These are phyloP conservation scores for Rachicladosporium sp. DNA, from an alignment of 2,329 filamentous ascomycete species.

Conservation along the genomic window DNA sequence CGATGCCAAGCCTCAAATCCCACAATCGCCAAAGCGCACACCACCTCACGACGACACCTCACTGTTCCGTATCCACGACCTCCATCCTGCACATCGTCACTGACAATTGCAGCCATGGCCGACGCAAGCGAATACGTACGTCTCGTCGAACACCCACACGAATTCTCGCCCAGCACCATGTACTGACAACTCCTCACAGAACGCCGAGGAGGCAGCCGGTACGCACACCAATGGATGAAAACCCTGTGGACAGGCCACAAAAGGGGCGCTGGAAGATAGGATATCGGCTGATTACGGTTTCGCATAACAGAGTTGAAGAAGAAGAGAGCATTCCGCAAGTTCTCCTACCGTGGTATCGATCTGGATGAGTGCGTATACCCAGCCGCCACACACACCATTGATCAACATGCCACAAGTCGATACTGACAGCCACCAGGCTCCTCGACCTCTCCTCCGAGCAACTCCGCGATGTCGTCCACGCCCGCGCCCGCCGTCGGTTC, in stretches of 20 bases:
- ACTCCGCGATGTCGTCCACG: slow-evolving; percentile 98
- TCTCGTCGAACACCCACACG: slow-evolving; percentile 21
- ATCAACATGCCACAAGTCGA: not conserved
- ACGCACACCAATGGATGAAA: slow-evolving; percentile 30
- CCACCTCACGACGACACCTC: too few relatives aligned
- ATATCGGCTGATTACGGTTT: slow-evolving; percentile 23
- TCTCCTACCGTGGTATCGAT: slow-evolving; percentile 98
- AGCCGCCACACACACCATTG: not conserved
- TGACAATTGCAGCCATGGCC: slow-evolving; percentile 19
- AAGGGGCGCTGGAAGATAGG: slow-evolving; percentile 27
- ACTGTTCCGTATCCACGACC: not conserved
- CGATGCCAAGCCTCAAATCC: too few relatives aligned
- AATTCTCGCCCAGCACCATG: not conserved
- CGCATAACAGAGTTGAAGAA: slow-evolving; percentile 76
- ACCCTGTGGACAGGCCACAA: slow-evolving; percentile 30
- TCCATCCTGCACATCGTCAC: slow-evolving; percentile 6
- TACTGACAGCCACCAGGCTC: slow-evolving; percentile 49
- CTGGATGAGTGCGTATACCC: slow-evolving; percentile 78
- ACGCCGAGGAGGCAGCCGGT: slow-evolving; percentile 90
- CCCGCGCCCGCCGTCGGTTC: slow-evolving; percentile 95
- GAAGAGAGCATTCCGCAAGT: slow-evolving; percentile 99
- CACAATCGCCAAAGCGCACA: too few relatives aligned
- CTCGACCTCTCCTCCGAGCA: slow-evolving; percentile 97
- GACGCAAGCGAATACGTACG: slow-evolving; percentile 56
- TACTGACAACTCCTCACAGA: slow-evolving; percentile 41